A percentile compares a stretch with the other conserved stretches of the same genome.
phyloP scores from a whole-genome alignment of 2,329 filamentous ascomycete genomes.

The Colletotrichum sp. region DNA sequence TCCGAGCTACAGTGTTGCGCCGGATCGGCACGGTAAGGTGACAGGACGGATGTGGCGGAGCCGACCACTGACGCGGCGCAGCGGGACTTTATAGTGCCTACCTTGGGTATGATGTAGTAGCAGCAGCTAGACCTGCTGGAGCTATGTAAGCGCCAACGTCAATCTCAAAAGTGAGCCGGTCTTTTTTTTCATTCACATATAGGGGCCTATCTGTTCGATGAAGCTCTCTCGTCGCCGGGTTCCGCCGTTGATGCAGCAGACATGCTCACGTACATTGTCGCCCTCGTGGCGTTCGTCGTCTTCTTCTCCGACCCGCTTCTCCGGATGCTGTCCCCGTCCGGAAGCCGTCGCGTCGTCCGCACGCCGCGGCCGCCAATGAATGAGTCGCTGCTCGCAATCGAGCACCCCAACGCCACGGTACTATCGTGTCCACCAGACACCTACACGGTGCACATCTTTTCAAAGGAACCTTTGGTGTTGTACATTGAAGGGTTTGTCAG shows the following conservation, averaged over 20 bases:
- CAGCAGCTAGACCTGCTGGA: not conserved
- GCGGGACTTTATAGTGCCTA: not conserved
- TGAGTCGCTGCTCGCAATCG: conserved; percentile 55
- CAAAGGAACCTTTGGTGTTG: conserved; percentile 54
- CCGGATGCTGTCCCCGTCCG: conserved; percentile 36
- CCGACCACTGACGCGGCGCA: not conserved
- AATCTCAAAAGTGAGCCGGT: not conserved
- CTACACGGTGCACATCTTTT: conserved; percentile 53
- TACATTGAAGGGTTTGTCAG: conserved; percentile 59
- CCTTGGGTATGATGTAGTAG: not conserved
- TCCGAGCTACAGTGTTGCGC: not conserved
- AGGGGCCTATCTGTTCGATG: not conserved
- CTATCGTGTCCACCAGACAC: conserved; percentile 42
- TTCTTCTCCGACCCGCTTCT: conserved; percentile 49
- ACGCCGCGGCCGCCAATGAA: conserved; percentile 52
- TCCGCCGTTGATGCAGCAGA: not conserved
- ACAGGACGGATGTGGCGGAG: not conserved
- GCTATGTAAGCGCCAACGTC: not conserved
- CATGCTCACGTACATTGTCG: conserved; percentile 53
- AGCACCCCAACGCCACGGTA: conserved; percentile 39
- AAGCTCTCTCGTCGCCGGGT: not conserved
- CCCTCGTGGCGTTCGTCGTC: conserved; percentile 44
- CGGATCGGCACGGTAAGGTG: not conserved
- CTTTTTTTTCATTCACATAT: not conserved
- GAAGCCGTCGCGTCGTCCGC: conserved; percentile 25